Conservation (phyloP, 148 eudicot species). For the Cornus kousa region DNA sequence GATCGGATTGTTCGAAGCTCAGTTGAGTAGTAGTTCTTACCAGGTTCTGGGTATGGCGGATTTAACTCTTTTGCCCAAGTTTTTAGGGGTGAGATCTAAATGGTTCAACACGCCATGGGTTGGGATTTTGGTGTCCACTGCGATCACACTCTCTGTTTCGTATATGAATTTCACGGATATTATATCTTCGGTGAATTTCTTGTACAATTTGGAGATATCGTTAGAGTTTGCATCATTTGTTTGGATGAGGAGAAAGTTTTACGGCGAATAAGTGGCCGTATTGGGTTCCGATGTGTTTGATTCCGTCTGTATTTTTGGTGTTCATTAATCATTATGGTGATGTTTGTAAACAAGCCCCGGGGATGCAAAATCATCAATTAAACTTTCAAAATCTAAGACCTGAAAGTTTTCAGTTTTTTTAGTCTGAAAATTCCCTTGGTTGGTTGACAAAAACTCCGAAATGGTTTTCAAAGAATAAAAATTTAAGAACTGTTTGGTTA, state of each 20-base stretch:
- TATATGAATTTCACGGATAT: conserved; percentile 36
- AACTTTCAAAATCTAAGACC: too few relatives aligned
- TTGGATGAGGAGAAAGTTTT: not conserved
- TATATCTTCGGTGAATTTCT: conserved; percentile 40
- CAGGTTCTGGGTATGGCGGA: conserved; percentile 45
- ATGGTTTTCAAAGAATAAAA: too few relatives aligned
- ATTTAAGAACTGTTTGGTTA: too few relatives aligned
- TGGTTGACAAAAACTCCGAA: too few relatives aligned
- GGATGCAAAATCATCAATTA: too few relatives aligned
- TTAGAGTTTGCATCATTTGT: conserved; percentile 43
- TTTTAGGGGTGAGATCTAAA: conserved; percentile 30
- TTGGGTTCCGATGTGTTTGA: not conserved
- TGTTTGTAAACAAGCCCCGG: too few relatives aligned
- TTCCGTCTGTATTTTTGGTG: not conserved
- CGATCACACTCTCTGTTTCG: conserved; percentile 30
- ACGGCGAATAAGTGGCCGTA: not conserved
- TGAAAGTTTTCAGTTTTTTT: too few relatives aligned
- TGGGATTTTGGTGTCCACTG: conserved; percentile 33
- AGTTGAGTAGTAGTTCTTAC: conserved; percentile 40
- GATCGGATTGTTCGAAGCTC: conserved; percentile 22
- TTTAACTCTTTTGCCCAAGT: conserved; percentile 5
- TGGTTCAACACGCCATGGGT: conserved; percentile 41
- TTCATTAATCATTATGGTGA: not conserved
- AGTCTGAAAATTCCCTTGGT: too few relatives aligned
- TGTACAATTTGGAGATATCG: conserved; percentile 39